Percentiles rank a stretch among this genome's conserved stretches.
Evolutionary conservation across 2,329 filamentous ascomycete species (phyloP).

Genomic region (Pestalotiopsis sp.): DNA sequence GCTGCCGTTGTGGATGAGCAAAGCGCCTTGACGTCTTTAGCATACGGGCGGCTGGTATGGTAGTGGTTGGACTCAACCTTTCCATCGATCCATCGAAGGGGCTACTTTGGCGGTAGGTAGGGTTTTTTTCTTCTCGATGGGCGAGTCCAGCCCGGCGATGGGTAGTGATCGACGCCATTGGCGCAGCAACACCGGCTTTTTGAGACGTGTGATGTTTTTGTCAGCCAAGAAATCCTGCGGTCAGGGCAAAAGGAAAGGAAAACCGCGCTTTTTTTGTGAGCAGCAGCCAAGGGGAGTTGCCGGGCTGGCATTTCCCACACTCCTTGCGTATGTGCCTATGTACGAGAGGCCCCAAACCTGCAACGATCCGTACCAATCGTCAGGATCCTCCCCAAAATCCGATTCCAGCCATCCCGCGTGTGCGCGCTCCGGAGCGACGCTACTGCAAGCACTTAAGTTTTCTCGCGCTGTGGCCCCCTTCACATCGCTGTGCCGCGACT

Average conservation of each 20-base stretch:
- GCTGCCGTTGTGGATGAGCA: neutral
- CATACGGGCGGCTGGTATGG: neutral
- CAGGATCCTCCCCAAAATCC: neutral
- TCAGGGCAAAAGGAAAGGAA: neutral
- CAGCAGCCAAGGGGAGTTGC: neutral
- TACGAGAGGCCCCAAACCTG: neutral
- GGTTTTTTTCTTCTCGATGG: neutral
- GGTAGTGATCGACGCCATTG: neutral
- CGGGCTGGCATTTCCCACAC: neutral
- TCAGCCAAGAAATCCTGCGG: neutral
- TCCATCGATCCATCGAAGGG: neutral
- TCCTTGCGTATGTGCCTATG: neutral
- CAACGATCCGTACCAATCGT: neutral
- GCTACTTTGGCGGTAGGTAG: neutral
- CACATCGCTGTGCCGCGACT: neutral
- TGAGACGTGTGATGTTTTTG: neutral
- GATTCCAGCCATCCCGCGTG: neutral
- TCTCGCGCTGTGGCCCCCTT: neutral
- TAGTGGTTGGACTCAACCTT: neutral
- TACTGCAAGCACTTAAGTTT: slow-evolving; percentile 3
- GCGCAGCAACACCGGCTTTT: neutral
- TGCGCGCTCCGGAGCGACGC: neutral
- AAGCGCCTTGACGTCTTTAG: neutral
- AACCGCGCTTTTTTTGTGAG: neutral
- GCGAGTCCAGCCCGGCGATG: neutral